Base-by-base conservation (phyloP, 2,329 filamentous ascomycete species). In the Penicillium sp. region DNA sequence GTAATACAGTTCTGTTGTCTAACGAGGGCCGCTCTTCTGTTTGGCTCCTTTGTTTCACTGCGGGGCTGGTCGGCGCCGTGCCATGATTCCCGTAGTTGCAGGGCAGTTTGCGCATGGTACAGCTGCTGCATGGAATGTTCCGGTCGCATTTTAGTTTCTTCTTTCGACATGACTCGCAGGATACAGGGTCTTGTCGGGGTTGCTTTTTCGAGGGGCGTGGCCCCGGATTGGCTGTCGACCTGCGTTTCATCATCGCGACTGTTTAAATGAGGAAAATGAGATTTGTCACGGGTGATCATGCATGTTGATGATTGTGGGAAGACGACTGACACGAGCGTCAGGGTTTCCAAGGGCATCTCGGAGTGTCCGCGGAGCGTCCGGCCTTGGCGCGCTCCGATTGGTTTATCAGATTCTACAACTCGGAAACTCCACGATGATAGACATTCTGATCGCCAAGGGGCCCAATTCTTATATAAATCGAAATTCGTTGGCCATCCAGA, bases 111-210 rank as follows among this genome's bases (percentile, higher is more conserved):
- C 71, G 67, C 4, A 64, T 47, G 0, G 52, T 61, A 57, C 80
- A 82, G 53, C 75, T 76, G 28, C 73, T 74, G 58, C 80, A 82
- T 11, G 80, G 80, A 13, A 73, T 66, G 41, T 73, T 73, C 3
- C 79, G 75, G 60, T 81, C 76, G 62, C 80, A 82, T 69, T 80
- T 82, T 33, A 82, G 76, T 72, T 81, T 73, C 56, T 71, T 70
- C 54, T 62, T 60, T 3, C 71, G 64, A 46, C 72, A 75, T 8
- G 65, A 71, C 11, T 68, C 66, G 44, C 72, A 75, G 0, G 72
- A 74, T 1, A 75, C 70, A 0, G 72, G 72, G 14, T 72, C 69
- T 52, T 73, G 70, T 38, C 70, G 55, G 22, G 51, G 36, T 6
- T 57, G 58, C 44, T 63, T 67, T n/a, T 27, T 27, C 25, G 47